A percentile compares a stretch with the other conserved stretches of the same genome.
These are phyloP conservation scores for Alternaria viburni DNA, from an alignment of 2,329 filamentous ascomycete species.

Conservation along the genomic window DNA sequence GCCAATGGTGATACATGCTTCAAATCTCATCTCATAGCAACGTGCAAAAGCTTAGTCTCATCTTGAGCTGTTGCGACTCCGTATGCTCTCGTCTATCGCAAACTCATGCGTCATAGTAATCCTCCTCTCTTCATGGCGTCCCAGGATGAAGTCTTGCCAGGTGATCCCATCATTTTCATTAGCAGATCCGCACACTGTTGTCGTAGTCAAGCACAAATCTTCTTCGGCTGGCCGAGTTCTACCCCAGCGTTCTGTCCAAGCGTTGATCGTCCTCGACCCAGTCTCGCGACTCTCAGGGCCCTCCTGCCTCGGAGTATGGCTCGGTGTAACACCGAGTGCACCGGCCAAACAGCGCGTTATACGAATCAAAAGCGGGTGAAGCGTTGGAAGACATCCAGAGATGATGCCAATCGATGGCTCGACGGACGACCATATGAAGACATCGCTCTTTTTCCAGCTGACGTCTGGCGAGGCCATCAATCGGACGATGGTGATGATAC, in stretches of 20 bases:
- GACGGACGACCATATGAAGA: constrained; percentile 35
- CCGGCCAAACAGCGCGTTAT: background rate
- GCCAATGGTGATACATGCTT: background rate
- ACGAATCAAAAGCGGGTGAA: background rate
- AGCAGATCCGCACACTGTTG: constrained; percentile 9
- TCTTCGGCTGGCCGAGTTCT: background rate
- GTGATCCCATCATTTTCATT: background rate
- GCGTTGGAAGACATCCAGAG: constrained; percentile 15
- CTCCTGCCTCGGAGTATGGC: background rate
- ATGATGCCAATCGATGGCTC: constrained; percentile 36
- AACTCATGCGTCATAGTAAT: background rate
- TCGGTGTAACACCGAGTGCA: background rate
- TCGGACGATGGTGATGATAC: constrained; percentile 29
- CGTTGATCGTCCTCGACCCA: background rate
- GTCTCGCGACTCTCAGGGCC: background rate
- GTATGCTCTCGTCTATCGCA: background rate
- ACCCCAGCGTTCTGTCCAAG: background rate
- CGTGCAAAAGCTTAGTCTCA: background rate
- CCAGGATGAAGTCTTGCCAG: background rate
- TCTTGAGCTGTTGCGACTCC: background rate
- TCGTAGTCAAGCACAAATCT: background rate
- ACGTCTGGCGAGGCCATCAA: constrained; percentile 25
- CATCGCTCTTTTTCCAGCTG: constrained; percentile 34
- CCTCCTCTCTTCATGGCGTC: background rate
- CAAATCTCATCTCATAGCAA: background rate